These are phyloP conservation scores for Cystobasidiaceae sp. DNA, from an alignment of 1,284 basidiomycete species.

Conservation along the genomic window DNA sequence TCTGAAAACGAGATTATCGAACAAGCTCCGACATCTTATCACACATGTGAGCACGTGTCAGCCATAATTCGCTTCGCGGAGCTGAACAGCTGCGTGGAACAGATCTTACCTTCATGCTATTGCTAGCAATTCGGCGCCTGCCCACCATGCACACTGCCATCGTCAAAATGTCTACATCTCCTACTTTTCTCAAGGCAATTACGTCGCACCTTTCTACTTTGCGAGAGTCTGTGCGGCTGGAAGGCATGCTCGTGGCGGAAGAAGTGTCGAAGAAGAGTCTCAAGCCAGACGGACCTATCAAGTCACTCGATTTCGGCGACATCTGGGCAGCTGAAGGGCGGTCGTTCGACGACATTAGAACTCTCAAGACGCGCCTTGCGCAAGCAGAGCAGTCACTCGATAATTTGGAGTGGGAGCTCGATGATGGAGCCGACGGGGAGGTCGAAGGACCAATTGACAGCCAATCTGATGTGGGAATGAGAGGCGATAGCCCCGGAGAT, in stretches of 20 bases:
- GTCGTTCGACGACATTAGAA: constrained; percentile 50
- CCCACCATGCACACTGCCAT: constrained; percentile 52
- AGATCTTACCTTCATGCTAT: constrained; percentile 59
- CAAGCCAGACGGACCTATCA: constrained; percentile 48
- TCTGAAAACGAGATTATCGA: neutral
- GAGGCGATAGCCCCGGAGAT: neutral
- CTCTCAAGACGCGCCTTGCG: constrained; percentile 36
- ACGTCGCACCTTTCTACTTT: constrained; percentile 71
- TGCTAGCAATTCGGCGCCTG: constrained; percentile 61
- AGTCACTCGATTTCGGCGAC: constrained; percentile 65
- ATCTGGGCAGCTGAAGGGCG: constrained; percentile 73
- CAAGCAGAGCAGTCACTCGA: constrained; percentile 57
- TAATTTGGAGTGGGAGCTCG: constrained; percentile 50
- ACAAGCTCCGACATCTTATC: neutral
- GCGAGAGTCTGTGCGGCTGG: constrained; percentile 69
- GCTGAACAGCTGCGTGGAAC: constrained; percentile 47
- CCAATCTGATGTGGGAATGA: too few relatives aligned
- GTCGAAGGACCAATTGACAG: neutral
- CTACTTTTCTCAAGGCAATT: constrained; percentile 66
- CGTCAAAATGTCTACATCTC: constrained; percentile 50
- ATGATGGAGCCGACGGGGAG: constrained; percentile 54
- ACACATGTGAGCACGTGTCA: neutral
- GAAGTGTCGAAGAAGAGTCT: constrained; percentile 49
- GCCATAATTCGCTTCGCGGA: neutral
- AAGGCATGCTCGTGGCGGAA: constrained; percentile 91